Evolutionary conservation across 2,329 filamentous ascomycete species (phyloP).

Genomic region (Talaromyces sp.): DNA sequence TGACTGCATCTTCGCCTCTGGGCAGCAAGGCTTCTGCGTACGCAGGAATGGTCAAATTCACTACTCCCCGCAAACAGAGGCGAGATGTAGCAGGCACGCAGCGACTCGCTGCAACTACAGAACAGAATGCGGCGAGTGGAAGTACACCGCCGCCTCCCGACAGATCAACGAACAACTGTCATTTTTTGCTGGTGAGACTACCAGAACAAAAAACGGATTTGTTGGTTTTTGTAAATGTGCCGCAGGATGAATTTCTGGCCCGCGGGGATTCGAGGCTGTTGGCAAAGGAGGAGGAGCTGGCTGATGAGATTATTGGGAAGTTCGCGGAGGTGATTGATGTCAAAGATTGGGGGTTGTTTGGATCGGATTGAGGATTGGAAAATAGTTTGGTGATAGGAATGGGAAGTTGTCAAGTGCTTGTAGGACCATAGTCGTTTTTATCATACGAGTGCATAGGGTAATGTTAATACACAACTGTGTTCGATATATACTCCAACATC

Average conservation of each 20-base stretch:
- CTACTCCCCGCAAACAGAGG: conserved; percentile 21
- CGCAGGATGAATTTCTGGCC: conserved; percentile 71
- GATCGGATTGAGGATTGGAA: conserved; percentile 19
- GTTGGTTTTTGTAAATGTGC: conserved; percentile 82
- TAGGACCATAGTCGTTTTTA: not conserved
- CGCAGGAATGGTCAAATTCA: conserved; percentile 30
- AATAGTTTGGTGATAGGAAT: not conserved
- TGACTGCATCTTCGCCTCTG: conserved; percentile 47
- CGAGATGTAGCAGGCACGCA: conserved; percentile 15
- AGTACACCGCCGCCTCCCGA: conserved; percentile 21
- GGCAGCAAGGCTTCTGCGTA: conserved; percentile 23
- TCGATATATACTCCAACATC: not conserved
- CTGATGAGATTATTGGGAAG: conserved; percentile 30
- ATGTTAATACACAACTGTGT: not conserved
- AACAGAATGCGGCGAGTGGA: conserved; percentile 21
- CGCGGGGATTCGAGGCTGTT: conserved; percentile 66
- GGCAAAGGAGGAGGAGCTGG: conserved; percentile 60
- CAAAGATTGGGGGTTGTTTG: conserved; percentile 76
- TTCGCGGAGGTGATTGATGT: conserved; percentile 74
- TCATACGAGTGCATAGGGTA: not conserved
- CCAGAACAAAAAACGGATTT: conserved; percentile 74
- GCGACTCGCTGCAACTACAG: not conserved
- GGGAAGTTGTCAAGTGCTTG: not conserved
- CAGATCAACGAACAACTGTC: conserved; percentile 59
- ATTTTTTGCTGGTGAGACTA: conserved; percentile 73